Conservation (phyloP, 371 early-diverging fungal genomes). For the Coemansia sp. region DNA sequence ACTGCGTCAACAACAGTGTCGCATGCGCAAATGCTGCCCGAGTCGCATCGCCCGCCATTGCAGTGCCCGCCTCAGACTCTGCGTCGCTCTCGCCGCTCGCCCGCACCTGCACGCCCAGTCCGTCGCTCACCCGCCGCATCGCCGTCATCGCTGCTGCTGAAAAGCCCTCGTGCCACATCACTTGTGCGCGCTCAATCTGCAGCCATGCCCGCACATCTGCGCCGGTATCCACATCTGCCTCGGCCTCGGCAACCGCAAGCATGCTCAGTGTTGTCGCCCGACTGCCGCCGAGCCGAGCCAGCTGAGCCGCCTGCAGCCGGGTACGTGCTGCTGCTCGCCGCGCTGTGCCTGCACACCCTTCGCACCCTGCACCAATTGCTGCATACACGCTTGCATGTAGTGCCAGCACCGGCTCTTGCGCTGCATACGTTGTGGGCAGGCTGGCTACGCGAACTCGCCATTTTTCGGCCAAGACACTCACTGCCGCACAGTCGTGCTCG, state of each 20-base stretch:
- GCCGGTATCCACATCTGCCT: conserved; percentile 6
- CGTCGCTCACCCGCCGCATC: conserved; percentile 22
- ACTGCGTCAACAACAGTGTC: conserved; percentile 29
- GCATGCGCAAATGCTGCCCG: conserved; percentile 37
- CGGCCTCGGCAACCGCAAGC: conserved; percentile 35
- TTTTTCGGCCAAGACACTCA: conserved; percentile 24
- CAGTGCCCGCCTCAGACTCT: conserved; percentile 4
- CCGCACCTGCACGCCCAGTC: background rate
- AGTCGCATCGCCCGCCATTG: conserved; percentile 3
- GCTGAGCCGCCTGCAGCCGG: conserved; percentile 44
- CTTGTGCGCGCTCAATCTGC: conserved; percentile 48
- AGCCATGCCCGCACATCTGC: conserved; percentile 28
- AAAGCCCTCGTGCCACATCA: conserved; percentile 46
- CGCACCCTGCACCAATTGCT: conserved; percentile 9
- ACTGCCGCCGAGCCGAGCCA: conserved; percentile 41
- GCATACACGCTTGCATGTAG: conserved; percentile 38
- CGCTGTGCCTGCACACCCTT: background rate
- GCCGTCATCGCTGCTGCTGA: conserved; percentile 36
- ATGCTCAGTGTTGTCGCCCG: conserved; percentile 45
- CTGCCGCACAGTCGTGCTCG: conserved; percentile 6
- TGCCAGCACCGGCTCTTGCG: conserved; percentile 47
- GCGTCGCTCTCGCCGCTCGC: background rate
- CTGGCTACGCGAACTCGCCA: conserved; percentile 33
- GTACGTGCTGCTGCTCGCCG: conserved; percentile 24
- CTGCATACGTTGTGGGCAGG: conserved; percentile 31